Evolutionary conservation across 2,329 filamentous ascomycete species (phyloP).

Genomic region (Aspergillus texensis): DNA sequence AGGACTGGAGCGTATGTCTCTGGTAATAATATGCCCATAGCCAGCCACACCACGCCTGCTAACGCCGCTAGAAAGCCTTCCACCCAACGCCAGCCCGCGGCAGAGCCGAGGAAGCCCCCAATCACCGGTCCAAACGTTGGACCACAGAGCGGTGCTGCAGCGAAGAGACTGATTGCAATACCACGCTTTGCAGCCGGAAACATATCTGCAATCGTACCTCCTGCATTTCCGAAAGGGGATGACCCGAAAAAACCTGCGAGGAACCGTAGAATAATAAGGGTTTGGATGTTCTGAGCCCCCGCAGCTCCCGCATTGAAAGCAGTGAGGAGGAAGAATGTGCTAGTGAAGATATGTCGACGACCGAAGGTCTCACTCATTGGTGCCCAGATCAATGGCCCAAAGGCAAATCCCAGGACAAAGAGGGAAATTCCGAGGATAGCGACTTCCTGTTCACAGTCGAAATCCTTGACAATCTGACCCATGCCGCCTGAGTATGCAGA

Average conservation of each 20-base stretch:
- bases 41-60: constrained; percentile 57
- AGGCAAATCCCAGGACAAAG: constrained; percentile 48
- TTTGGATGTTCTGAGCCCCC: constrained; percentile 59
- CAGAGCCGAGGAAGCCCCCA: constrained; percentile 65
- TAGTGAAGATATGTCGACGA: constrained; percentile 34
- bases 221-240: constrained; percentile 62
- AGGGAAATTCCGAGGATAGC: constrained; percentile 45
- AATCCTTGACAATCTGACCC: constrained; percentile 33
- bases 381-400: constrained; percentile 48
- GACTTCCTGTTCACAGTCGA: constrained; percentile 36
- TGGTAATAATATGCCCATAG: constrained; percentile 21
- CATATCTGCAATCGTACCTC: constrained; percentile 63
- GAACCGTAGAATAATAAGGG: constrained; percentile 66
- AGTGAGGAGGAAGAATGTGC: constrained; percentile 46
- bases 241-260: constrained; percentile 65
- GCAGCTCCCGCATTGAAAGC: constrained; percentile 64
- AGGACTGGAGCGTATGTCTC: constrained; percentile 49
- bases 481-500: constrained; percentile 44
- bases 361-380: constrained; percentile 38
- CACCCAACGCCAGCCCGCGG: constrained; percentile 70
- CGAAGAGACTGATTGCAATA: constrained; percentile 65
- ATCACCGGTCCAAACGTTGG: constrained; percentile 62
- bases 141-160: constrained; percentile 67
- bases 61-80: constrained; percentile 64
- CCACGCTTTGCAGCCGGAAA: constrained; percentile 57